Base-by-base conservation (phyloP, 2,329 filamentous ascomycete species). In the Penicillium paneum region DNA sequence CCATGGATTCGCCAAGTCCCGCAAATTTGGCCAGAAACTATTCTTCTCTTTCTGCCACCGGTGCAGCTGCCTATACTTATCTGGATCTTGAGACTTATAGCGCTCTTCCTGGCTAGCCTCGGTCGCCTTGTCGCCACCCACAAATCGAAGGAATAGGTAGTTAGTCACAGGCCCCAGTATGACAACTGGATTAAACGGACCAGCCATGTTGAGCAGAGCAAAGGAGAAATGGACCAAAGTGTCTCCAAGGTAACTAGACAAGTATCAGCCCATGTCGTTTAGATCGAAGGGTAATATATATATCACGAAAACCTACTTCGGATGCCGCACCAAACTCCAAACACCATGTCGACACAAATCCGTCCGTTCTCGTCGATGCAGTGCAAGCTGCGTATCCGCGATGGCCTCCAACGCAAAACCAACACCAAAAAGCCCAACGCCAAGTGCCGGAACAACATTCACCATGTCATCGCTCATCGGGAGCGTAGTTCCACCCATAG, bases 241-340 rank as follows among this genome's bases (percentile, higher is more conserved):
- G 53, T 85, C 83, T 2, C 83, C 83, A n/a, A 85, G 78, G 63
- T 85, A 85, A 71, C 82, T 84, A 47, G 31, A 31, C 59, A 32
- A 47, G 21, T 12, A 26, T 55, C 44, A 62, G 49, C 36, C 19
- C 5, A 52, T 54, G 8, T n/a, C 35, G n/a, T n/a, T n/a, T n/a
- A n/a, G n/a, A 38, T 36, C 13, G n/a, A 19, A 7, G 2, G 3
- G 6, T 17, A 15, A 32, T 4, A 13, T 32, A 15, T n/a, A 5
- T 26, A 28, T 41, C 17, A 29, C 10, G 8, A n/a, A n/a, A 17
- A 72, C 79, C 67, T 73, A 84, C 82, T 85, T 85, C 0, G 83
- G 83, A 69, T 85, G 82, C 45, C 83, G 72, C 26, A 85, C 82
- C 31, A 85, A 76, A 60, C 81, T 82, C 81, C 82, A 85, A 29